Conservation (phyloP, 208 protist genomes). For the Acanthamoeba sp. region DNA sequence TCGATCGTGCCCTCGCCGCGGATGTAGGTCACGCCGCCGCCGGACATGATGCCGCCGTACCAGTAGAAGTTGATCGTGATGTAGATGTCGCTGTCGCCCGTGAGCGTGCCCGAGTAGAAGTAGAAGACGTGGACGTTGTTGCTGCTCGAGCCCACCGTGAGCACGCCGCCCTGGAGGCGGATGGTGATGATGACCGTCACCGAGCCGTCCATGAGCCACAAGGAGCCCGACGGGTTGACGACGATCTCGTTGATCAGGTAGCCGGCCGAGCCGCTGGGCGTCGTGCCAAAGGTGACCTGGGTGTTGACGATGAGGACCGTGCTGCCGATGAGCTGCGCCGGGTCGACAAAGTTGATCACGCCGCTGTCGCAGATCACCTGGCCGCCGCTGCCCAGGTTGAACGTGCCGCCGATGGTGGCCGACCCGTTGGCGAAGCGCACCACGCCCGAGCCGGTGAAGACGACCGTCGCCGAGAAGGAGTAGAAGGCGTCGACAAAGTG, state of each 20-base stretch:
- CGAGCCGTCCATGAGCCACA: conserved; percentile 60
- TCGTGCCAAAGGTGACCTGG: conserved; percentile 36
- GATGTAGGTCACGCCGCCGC: conserved; percentile 23
- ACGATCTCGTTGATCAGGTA: conserved; percentile 48
- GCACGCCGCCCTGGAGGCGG: background rate
- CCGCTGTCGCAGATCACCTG: conserved; percentile 45
- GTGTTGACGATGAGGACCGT: conserved; percentile 64
- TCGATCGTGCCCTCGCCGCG: conserved; percentile 30
- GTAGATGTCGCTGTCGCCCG: conserved; percentile 52
- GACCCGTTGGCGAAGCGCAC: conserved; percentile 68
- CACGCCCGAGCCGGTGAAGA: conserved; percentile 42
- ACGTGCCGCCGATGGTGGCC: conserved; percentile 45
- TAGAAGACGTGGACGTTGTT: conserved; percentile 57
- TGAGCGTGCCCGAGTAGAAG: conserved; percentile 55
- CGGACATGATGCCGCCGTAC: conserved; percentile 60
- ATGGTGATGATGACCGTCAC: conserved; percentile 58
- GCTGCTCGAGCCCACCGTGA: conserved; percentile 47
- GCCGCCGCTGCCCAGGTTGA: conserved; percentile 18
- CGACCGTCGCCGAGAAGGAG: conserved; percentile 37
- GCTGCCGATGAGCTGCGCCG: conserved; percentile 52
- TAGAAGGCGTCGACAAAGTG: conserved; percentile 67
- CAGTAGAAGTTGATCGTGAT: conserved; percentile 71
- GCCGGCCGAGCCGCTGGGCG: background rate
- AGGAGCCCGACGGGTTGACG: background rate
- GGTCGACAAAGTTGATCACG: conserved; percentile 66